phyloP scores from a whole-genome alignment of 345 rosid genomes.

The Moricandia moricandioides region DNA sequence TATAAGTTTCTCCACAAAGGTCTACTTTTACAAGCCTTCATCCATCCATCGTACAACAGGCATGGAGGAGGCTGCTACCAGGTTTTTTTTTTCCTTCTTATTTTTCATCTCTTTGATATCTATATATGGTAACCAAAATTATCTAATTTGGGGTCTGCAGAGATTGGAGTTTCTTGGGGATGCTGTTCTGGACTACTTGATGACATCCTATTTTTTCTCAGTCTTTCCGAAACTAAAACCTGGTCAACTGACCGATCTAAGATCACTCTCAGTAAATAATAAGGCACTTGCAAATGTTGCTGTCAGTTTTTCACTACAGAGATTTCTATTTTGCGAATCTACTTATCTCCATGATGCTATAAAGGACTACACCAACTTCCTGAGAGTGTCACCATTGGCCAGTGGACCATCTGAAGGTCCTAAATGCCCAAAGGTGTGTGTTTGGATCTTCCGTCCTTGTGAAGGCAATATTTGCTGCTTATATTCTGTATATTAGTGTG shows the following conservation, averaged over 20 bases:
- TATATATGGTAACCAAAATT: conserved; percentile 18
- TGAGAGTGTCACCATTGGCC: conserved; percentile 38
- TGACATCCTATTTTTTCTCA: conserved; percentile 78
- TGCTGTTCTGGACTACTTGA: conserved; percentile 89
- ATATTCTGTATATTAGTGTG: background rate
- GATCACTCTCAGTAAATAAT: conserved; percentile 75
- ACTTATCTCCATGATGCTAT: conserved; percentile 51
- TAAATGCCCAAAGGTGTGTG: conserved; percentile 78
- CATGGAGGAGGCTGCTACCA: conserved; percentile 97
- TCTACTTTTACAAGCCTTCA: conserved; percentile 76
- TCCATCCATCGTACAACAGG: conserved; percentile 83
- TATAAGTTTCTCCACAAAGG: conserved; percentile 68
- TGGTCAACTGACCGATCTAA: conserved; percentile 88
- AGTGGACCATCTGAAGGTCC: conserved; percentile 51
- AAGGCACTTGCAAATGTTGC: conserved; percentile 78
- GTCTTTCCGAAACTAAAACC: conserved; percentile 82
- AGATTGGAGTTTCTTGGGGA: conserved; percentile 98
- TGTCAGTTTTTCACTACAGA: conserved; percentile 54
- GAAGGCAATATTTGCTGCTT: conserved; percentile 2
- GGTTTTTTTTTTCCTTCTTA: conserved; percentile 38
- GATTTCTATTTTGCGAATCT: conserved; percentile 62
- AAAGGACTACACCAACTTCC: conserved; percentile 51
- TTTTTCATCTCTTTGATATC: conserved; percentile 1
- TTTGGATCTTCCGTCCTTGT: conserved; percentile 5
- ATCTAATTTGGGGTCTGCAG: conserved; percentile 41